These are phyloP conservation scores for Cladosporium halotolerans DNA, from an alignment of 2,329 filamentous ascomycete species.

Conservation along the genomic window DNA sequence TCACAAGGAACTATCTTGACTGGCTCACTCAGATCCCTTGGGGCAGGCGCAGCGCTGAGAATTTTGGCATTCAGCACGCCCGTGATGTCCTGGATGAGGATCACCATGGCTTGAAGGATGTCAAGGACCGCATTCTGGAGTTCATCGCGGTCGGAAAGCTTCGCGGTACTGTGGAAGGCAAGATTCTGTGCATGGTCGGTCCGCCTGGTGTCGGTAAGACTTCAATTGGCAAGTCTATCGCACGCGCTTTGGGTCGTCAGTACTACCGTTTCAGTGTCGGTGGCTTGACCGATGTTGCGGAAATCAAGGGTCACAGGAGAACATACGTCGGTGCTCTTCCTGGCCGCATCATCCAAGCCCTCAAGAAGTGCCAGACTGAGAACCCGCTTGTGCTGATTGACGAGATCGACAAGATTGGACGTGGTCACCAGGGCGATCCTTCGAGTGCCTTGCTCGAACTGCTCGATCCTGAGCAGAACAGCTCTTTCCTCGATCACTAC, in stretches of 20 bases:
- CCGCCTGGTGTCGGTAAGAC: constrained; percentile 98
- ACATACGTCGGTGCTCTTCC: constrained; percentile 95
- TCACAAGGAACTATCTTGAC: constrained; percentile 95
- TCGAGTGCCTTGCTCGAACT: constrained; percentile 89
- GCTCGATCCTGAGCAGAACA: constrained; percentile 95
- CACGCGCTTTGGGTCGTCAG: constrained; percentile 84
- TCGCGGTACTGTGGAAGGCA: constrained; percentile 92
- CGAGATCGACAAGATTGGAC: constrained; percentile 96
- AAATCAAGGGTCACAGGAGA: constrained; percentile 95
- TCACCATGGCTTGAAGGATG: constrained; percentile 93
- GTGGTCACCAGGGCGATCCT: constrained; percentile 92
- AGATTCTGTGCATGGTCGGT: constrained; percentile 95
- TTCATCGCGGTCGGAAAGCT: constrained; percentile 98
- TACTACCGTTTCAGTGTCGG: constrained; percentile 99
- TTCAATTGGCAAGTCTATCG: constrained; percentile 97
- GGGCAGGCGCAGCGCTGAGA: constrained; percentile 91
- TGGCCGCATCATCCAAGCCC: constrained; percentile 91
- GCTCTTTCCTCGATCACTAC: constrained; percentile 95
- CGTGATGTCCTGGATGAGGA: constrained; percentile 89
- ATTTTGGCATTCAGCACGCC: constrained; percentile 90
- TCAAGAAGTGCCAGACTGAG: constrained; percentile 99
- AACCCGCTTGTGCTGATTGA: constrained; percentile 96
- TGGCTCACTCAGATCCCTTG: constrained; percentile 98
- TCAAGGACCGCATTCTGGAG: constrained; percentile 96
- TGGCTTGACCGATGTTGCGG: constrained; percentile 91